Conservation (phyloP, 73 alveolate genomes). For the Blepharisma japonicum region DNA sequence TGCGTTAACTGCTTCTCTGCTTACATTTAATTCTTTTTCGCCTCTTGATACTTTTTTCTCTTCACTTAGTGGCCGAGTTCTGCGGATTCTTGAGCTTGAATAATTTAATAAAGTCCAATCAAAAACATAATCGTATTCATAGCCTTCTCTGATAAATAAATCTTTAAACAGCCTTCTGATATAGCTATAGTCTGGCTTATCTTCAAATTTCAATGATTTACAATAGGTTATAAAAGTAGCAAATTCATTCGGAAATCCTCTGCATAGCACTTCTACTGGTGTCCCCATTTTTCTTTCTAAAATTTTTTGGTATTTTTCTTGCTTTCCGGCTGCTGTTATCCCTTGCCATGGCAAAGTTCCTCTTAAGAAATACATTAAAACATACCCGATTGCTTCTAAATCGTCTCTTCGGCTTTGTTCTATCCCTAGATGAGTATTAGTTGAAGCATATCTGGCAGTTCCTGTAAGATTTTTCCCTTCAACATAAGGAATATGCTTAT, state of each 20-base stretch:
- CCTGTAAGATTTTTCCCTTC: slow-evolving; percentile 49
- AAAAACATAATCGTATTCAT: slow-evolving; percentile 46
- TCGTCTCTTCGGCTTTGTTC: slow-evolving; percentile 79
- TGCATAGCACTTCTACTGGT: slow-evolving; percentile 76
- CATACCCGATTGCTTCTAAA: slow-evolving; percentile 64
- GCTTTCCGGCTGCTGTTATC: slow-evolving; percentile 65
- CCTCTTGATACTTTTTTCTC: no score
- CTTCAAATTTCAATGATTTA: slow-evolving; percentile 65
- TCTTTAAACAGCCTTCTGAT: slow-evolving; percentile 69
- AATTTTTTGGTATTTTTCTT: slow-evolving; percentile 74
- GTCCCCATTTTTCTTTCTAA: slow-evolving; percentile 60
- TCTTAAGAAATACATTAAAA: slow-evolving; percentile 44
- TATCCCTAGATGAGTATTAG: slow-evolving; percentile 59
- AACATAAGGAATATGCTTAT: slow-evolving; percentile 46
- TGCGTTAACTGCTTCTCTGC: no score
- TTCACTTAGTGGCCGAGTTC: no score
- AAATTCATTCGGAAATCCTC: slow-evolving; percentile 57
- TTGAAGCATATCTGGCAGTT: slow-evolving; percentile 67
- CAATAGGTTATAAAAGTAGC: slow-evolving; percentile 65
- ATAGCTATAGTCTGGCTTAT: slow-evolving; percentile 70
- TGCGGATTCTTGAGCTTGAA: no score
- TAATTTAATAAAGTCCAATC: slow-evolving; percentile 40
- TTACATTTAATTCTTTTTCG: no score
- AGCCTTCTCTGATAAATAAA: slow-evolving; percentile 49
- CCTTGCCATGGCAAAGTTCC: slow-evolving; percentile 87